Base-by-base conservation (phyloP, 352 stramenopile species). In the Globisporangium paddicum region DNA sequence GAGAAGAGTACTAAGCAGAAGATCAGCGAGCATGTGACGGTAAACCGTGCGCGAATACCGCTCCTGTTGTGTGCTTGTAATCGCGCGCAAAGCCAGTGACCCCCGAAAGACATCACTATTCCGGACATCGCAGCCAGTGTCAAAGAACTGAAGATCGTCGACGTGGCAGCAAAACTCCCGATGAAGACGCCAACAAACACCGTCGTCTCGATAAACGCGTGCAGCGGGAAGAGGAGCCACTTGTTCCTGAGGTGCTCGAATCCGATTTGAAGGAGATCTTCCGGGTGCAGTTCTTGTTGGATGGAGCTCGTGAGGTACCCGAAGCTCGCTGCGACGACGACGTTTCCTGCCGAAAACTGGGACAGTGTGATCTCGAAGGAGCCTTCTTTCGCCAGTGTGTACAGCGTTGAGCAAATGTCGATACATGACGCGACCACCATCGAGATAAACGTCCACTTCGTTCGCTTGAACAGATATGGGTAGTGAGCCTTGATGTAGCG, bases 381-480 rank as follows among this genome's bases (percentile, higher is more conserved):
- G 25, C 71, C 58, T 11, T 84, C 58, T 26, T 79, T 77, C n/a
- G 82, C 67, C 13, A 86, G 50, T 21, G 67, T 58, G 14, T 87
- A 67, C 38, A 82, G 56, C 1, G 79, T 89, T 10, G 79, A 90
- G 58, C 78, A 86, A 21, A 89, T 55, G 49, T 92, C 82, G n/a
- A 90, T 60, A 11, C 68, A 72, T 5, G 82, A 87, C 8, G 89
- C 64, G 8, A 92, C 46, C 54, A 89, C 81, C 51, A 89, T 82
- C n/a, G 68, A 67, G 25, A 87, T 80, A 49, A 89, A 92, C 13
- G 82, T 89, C 82, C 82, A 92, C 56, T 86, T 90, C 7, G 87
- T 71, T 19, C 82, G 69, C 59, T 82, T 90, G 66, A 89, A 90
- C 47, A 89, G 60, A 58, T 78, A 76, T 32, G 69, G 68, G 26